A percentile compares a stretch with the other conserved stretches of the same genome.
These are phyloP conservation scores for Gomphus bonarii DNA, from an alignment of 1,284 basidiomycete genomes.

Conservation along the genomic window DNA sequence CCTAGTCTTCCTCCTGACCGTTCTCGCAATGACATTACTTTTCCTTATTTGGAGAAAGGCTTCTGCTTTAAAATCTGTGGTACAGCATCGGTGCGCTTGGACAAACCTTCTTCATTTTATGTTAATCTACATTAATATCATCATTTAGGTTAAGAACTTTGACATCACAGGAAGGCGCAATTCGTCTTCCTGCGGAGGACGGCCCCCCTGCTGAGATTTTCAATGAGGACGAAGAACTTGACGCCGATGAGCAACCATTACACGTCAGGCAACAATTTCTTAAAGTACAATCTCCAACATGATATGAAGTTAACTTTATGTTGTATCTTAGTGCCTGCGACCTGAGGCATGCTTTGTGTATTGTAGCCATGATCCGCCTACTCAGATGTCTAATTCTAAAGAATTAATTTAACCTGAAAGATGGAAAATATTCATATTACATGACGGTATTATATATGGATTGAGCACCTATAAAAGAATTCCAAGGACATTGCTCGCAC, in stretches of 20 bases:
- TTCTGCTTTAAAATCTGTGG: constrained; percentile 43
- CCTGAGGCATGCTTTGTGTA: neutral
- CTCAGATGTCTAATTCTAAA: neutral
- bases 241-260: constrained; percentile 18
- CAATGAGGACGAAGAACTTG: constrained; percentile 51
- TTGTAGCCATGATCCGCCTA: neutral
- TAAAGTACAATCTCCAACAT: neutral
- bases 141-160: constrained; percentile 46
- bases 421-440: neutral
- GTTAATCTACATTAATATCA: neutral
- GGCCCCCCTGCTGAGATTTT: constrained; percentile 59
- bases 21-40: constrained; percentile 21
- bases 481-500: no score
- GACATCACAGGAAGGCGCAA: constrained; percentile 41
- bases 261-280: neutral
- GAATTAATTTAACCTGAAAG: neutral
- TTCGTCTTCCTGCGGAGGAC: constrained; percentile 63
- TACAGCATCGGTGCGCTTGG: constrained; percentile 50
- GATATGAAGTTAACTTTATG: neutral
- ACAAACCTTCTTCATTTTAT: neutral
- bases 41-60: constrained; percentile 61
- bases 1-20: neutral
- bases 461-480: neutral
- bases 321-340: neutral
- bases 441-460: neutral